Conservation (phyloP, 129 eudicot species). For the Tanacetum coccineum region DNA sequence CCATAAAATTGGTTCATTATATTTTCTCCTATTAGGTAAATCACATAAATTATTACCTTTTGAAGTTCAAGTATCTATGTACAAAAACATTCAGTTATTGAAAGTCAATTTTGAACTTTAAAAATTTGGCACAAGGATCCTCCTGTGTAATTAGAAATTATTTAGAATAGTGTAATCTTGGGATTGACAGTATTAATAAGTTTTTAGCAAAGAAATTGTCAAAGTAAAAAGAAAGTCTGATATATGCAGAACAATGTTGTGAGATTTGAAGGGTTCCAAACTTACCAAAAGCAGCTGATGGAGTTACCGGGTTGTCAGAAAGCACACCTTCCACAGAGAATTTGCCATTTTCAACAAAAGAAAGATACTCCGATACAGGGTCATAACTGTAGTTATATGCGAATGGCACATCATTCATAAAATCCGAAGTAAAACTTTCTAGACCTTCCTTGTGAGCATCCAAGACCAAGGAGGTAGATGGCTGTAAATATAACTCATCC, state of each 20-base stretch:
- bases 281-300: constrained; percentile 68
- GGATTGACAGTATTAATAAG: too few species aligned
- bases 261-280: not conserved
- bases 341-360: constrained; percentile 50
- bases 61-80: too few species aligned
- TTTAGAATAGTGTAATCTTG: too few species aligned
- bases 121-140: too few species aligned
- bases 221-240: too few species aligned
- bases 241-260: too few species aligned
- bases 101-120: not conserved
- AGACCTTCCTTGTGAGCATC: constrained; percentile 74
- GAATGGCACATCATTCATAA: constrained; percentile 54
- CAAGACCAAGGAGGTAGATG: constrained; percentile 49
- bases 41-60: too few species aligned
- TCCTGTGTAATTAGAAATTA: too few species aligned
- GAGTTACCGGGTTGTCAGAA: constrained; percentile 75
- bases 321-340: constrained; percentile 86
- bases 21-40: too few species aligned
- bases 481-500: constrained; percentile 41
- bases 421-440: constrained; percentile 52
- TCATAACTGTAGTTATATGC: constrained; percentile 74
- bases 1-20: too few species aligned
- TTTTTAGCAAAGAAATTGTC: too few species aligned
- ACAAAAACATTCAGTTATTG: not conserved
- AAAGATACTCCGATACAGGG: constrained; percentile 63